phyloP scores from a whole-genome alignment of 140 eudicot genomes.

The Ambrosia hybrid region DNA sequence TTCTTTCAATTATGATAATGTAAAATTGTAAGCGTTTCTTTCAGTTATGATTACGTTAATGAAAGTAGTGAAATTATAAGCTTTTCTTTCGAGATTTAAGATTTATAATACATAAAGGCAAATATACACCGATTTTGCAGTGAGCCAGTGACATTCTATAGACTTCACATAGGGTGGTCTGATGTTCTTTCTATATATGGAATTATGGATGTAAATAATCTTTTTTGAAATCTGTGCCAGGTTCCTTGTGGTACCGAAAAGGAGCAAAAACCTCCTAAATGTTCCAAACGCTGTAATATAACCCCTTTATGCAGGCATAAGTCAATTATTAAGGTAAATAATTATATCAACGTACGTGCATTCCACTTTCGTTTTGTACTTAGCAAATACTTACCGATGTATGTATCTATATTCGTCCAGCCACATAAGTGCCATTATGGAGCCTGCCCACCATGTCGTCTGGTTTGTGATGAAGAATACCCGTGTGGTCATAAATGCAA shows the following conservation, averaged over 20 bases:
- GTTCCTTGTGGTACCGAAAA: slow-evolving; percentile 97
- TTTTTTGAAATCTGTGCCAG: slow-evolving; percentile 39
- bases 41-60: no score
- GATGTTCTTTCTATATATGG: neutral
- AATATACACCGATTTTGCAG: neutral
- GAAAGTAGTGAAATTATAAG: rapidly evolving
- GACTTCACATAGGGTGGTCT: neutral
- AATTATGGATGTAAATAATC: neutral
- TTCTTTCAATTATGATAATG: neutral
- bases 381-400: slow-evolving; percentile 13
- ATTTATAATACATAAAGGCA: neutral
- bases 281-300: slow-evolving; percentile 67
- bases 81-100: no score
- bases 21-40: no score
- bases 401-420: slow-evolving; percentile 39
- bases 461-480: slow-evolving; percentile 74
- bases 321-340: slow-evolving; percentile 58
- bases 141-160: neutral
- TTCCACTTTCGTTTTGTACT: neutral
- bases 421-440: slow-evolving; percentile 98
- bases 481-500: slow-evolving; percentile 87
- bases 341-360: slow-evolving; percentile 1
- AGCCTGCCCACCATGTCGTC: slow-evolving; percentile 85
- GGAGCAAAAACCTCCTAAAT: slow-evolving; percentile 93
- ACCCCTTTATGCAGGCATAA: slow-evolving; percentile 80